Evolutionary conservation across 345 rosid species (phyloP).

Genomic region (Luvunga scandens): DNA sequence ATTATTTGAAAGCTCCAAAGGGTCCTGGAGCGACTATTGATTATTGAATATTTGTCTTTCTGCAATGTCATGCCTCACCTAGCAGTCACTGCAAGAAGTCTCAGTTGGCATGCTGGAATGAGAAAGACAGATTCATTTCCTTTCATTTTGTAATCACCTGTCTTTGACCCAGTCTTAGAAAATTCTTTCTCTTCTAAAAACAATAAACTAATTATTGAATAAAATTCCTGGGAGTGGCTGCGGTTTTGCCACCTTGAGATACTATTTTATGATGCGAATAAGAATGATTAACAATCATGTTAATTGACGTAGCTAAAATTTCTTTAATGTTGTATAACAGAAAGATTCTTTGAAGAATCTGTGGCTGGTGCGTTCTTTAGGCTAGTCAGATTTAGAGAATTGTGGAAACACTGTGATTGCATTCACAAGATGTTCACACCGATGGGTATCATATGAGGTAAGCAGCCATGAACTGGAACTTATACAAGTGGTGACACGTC

Average conservation of each 20-base stretch:
- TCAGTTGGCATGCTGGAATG: constrained; percentile 17
- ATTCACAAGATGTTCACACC: constrained; percentile 1
- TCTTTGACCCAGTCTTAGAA: constrained; percentile 16
- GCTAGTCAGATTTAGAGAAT: background rate
- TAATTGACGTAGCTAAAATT: background rate
- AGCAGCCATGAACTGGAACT: background rate
- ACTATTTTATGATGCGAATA: background rate
- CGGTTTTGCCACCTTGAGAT: background rate
- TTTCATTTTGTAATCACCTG: constrained; percentile 9
- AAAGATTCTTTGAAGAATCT: constrained; percentile 7
- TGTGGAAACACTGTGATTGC: background rate
- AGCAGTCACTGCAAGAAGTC: constrained; percentile 3
- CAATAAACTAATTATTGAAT: background rate
- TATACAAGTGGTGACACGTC: background rate
- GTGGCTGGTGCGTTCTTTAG: constrained; percentile 4
- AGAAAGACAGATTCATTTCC: constrained; percentile 16
- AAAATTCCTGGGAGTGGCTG: background rate
- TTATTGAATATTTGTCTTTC: constrained; percentile 6
- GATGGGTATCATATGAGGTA: background rate
- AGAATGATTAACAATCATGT: background rate
- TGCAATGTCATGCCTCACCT: background rate
- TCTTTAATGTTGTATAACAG: background rate
- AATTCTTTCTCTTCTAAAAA: background rate
- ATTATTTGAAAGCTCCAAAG: constrained; percentile 4
- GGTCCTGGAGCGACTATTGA: background rate